Base-by-base conservation (phyloP, 2,329 filamentous ascomycete genomes). In the Colletotrichum spinosum region DNA sequence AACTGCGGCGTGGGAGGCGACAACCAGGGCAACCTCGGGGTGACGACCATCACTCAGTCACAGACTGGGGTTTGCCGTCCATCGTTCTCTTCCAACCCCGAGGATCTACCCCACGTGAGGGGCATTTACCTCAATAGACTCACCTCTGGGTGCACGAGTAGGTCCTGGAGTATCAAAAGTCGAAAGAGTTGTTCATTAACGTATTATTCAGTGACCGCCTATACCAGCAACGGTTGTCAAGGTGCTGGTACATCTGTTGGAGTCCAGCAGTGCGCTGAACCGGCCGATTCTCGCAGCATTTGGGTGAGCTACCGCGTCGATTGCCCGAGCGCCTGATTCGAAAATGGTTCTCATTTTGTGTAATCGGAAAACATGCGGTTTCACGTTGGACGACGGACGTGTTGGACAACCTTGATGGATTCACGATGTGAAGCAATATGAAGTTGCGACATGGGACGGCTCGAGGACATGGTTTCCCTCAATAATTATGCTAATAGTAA, bases 1-100 rank as follows among this genome's bases (percentile, higher is more conserved):
- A 46, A 53, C 5, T 62, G 59, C 45, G 59, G 59, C 15, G 13
- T 33, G 8, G 34, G 48, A 25, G 53, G 55, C 12, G 3, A 39
- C 12, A 58, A 51, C 39, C 11, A n/a, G 8, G 55, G 59, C 8
- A 62, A 62, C 45, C 59, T 62, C 12, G 59, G 59, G 33, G 39
- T 62, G 10, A 56, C 52, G 59, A 56, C 59, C 15, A 57, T 62
- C 53, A 62, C 45, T 6, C 17, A 57, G 33, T 56, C 52, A 9
- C 45, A 56, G n/a, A 39, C 46, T 34, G 41, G 45, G 33, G 34
- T 35, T n/a, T 62, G 59, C 46, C 59, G 46, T 8, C 37, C 25
- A 17, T 45, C 52, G 2, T 56, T 62, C 25, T 25, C 25, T 25
- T 25, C 25, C 38, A 60, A 60, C 37, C 42, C 58, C 2, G 25